Evolutionary conservation across 371 early-diverging fungal genomes (phyloP).

Genomic region (Zancudomyces culisetae): DNA sequence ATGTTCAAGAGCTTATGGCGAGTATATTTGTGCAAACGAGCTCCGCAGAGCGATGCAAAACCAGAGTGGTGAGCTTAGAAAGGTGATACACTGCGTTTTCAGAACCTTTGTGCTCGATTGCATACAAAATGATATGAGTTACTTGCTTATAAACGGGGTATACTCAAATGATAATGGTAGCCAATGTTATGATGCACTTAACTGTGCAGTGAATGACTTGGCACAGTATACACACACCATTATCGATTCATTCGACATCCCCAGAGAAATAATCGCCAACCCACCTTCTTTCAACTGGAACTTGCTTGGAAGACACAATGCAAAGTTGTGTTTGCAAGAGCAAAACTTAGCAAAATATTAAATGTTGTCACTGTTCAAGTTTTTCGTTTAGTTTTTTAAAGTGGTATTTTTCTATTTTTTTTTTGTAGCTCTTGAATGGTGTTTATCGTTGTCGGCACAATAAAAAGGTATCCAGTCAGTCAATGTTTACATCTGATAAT

Average conservation of each 20-base stretch:
- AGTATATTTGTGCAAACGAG: slow-evolving; percentile 33
- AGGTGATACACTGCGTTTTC: not conserved
- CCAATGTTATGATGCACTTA: slow-evolving; percentile 21
- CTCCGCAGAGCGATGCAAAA: not conserved
- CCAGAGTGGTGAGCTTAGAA: not conserved
- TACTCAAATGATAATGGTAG: slow-evolving; percentile 24
- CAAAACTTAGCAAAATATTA: too few species aligned
- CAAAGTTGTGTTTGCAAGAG: too few species aligned
- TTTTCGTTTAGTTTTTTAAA: too few species aligned
- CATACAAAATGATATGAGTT: slow-evolving; percentile 29
- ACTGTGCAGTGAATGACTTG: slow-evolving; percentile 19
- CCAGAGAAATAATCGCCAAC: slow-evolving; percentile 32
- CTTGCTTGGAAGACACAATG: too few species aligned
- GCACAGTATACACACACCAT: slow-evolving; percentile 26
- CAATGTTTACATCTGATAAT: too few species aligned
- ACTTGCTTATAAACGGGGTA: slow-evolving; percentile 28
- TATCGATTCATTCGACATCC: slow-evolving; percentile 34
- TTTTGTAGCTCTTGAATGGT: too few species aligned
- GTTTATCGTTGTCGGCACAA: too few species aligned
- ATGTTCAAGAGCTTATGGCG: slow-evolving; percentile 37
- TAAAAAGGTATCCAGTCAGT: too few species aligned
- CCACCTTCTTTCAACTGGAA: slow-evolving; percentile 52
- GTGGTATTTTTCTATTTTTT: too few species aligned
- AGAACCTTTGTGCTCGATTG: slow-evolving; percentile 28
- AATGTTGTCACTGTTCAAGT: too few species aligned